Base-by-base conservation (phyloP, 306 rosid genomes). In the Begonia masoniana region DNA sequence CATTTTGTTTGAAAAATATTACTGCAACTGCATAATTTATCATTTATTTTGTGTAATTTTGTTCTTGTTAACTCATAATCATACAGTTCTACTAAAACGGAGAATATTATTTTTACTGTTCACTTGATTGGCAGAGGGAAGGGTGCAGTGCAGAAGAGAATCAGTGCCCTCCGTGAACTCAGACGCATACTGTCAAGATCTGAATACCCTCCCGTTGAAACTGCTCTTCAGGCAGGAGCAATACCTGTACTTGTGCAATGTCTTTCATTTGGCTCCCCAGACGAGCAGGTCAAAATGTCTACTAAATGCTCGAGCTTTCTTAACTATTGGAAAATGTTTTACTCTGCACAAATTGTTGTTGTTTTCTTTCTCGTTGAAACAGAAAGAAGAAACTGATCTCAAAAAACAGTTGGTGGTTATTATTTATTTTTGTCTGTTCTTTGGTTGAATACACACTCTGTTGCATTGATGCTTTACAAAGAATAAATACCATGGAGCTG, bases 191-290 rank as follows among this genome's bases (percentile, higher is more conserved):
- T 91, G 54, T 91, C 99, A 35, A 71, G 78, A 76, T 75, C 96
- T 51, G 95, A 81, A 68, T 91, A 72, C 66, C 99, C 99, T 73
- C 96, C 93, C 14, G 71, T 81, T 68, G 96, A 91, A 59, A 71
- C 87, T 60, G 93, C 95, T 64, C 67, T 86, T 48, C 61, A 75
- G 63, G 93, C 94, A 55, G 96, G 99, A 59, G 95, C 86, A 31
- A 60, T 91, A 57, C 62, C 93, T 47, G 41, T 79, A 57, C 75
- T 91, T 47, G 88, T 76, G 61, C 94, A 86, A 50, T 86, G 96
- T 76, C 96, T 86, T 68, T 79, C 95, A 57, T 86, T 91, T 68
- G 99, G 99, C 45, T 81, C 94, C 57, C 87, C 86, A 15, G 99
- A 91, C 64, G 99, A 91, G 57, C 99, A 91, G 96, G 96, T 85